phyloP scores from a whole-genome alignment of 768 basidiomycete species.

The Tricholoma furcatifolium region DNA sequence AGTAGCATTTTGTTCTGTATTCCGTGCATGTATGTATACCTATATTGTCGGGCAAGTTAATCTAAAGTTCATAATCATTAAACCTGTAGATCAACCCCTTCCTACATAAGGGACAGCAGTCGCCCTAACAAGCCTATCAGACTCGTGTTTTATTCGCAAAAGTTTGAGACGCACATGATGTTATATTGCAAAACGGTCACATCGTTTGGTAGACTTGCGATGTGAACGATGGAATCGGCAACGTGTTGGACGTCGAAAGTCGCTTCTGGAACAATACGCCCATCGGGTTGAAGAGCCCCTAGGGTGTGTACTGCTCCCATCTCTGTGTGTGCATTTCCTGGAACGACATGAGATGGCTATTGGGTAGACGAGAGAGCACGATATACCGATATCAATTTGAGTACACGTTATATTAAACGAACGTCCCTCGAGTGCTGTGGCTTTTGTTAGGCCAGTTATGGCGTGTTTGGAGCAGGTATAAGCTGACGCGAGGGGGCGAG shows the following conservation, averaged over 20 bases:
- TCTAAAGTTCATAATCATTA: background rate
- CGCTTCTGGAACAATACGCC: constrained; percentile 52
- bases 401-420: constrained; percentile 71
- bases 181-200: constrained; percentile 71
- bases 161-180: constrained; percentile 59
- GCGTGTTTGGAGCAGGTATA: constrained; percentile 85
- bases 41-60: constrained; percentile 4
- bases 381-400: constrained; percentile 77
- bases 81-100: constrained; percentile 19
- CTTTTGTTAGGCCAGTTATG: constrained; percentile 73
- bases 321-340: constrained; percentile 71
- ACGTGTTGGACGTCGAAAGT: constrained; percentile 74
- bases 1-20: background rate
- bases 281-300: constrained; percentile 71
- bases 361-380: background rate
- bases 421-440: constrained; percentile 75
- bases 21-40: constrained; percentile 11
- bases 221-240: constrained; percentile 66
- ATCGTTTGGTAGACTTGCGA: constrained; percentile 65
- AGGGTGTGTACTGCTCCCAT: constrained; percentile 46
- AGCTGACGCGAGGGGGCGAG: constrained; percentile 59
- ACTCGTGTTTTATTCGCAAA: background rate
- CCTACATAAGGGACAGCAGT: constrained; percentile 26
- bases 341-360: background rate
- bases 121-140: constrained; percentile 19